Evolutionary conservation across 441 rosid species (phyloP), one percentile per base, ranked within the genome.

Genomic region (Erodium trifolium): DNA sequence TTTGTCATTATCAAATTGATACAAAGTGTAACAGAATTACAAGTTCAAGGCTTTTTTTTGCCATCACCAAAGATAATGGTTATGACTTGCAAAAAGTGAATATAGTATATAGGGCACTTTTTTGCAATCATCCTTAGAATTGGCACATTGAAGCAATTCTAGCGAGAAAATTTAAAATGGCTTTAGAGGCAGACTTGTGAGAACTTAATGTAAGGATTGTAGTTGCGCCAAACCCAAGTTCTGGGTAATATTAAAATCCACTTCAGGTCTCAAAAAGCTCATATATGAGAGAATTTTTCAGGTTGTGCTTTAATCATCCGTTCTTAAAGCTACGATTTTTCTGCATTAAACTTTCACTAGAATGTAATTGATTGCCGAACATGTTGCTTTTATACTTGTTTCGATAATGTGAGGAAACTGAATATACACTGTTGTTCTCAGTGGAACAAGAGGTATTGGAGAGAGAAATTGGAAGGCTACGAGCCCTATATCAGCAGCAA

Each of bases 371-470:
- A 19, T 59, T 60, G 35, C 34, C 23, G 19, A 23, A 18, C 9
- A 23, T 18, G 19, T 59, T 18, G 13, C 2, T 59, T 14, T 59
- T 59, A 9, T 57, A 19, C 27, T 57, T 57, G 1, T 53, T 12
- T 59, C 29, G 6, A 57, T 57, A 23, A 4, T 57, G 63, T 57
- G 29, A 17, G 29, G 63, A 57, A 57, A 57, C 63, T 17, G 66
- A 47, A 43, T 37, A 43, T 57, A 59, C 11, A 4, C 39, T n/a
- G 41, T 41, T 63, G 55, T 78, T 55, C 69, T 68, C 87, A 95
- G 99, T 95, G 92, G 98, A 95, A 81, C 99, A 95, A 19, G 96
- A 95, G 63, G 87, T 96, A 73, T 81, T 96, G 82, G 99, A 91
- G 83, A 91, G 93, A 80, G 98, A 96, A 80, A 84, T 91, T 72